Conservation (phyloP, 176 grass and related monocot genomes). For the Pharus latifolius region DNA sequence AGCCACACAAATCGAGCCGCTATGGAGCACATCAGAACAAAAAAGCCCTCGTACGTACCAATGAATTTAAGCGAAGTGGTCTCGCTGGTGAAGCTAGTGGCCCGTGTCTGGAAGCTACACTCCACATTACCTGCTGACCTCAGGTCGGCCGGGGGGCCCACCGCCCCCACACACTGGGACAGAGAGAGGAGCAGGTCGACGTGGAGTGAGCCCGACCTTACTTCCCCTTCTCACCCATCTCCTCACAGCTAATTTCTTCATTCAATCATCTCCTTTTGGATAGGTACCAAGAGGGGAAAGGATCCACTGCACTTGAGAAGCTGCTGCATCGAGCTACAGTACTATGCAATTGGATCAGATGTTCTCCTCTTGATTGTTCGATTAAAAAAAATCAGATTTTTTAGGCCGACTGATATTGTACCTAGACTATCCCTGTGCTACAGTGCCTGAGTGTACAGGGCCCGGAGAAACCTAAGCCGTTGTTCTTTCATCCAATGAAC, state of each 20-base stretch:
- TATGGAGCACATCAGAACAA: too few relatives aligned
- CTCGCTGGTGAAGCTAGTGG: constrained; percentile 8
- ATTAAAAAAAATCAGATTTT: too few relatives aligned
- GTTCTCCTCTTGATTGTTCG: too few relatives aligned
- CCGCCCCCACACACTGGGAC: background rate
- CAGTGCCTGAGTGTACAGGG: too few relatives aligned
- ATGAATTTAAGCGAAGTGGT: background rate
- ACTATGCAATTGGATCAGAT: too few relatives aligned
- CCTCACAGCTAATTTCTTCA: background rate
- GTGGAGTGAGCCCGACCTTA: constrained; percentile 32
- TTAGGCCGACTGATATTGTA: too few relatives aligned
- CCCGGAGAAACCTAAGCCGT: too few relatives aligned
- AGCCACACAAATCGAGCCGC: constrained; percentile 17
- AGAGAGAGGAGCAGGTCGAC: constrained; percentile 1
- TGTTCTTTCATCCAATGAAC: too few relatives aligned
- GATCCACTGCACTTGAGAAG: too few relatives aligned
- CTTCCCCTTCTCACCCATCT: background rate
- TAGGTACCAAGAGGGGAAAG: constrained; percentile 1
- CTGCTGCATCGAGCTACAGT: too few relatives aligned
- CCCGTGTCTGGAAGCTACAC: background rate
- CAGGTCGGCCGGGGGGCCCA: background rate
- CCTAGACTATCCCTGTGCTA: too few relatives aligned
- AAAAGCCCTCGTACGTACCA: too few relatives aligned
- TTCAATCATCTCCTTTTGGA: background rate
- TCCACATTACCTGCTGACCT: constrained; percentile 26